Conservation (phyloP, 1,284 basidiomycete genomes). For the Austropuccinia psidii region DNA sequence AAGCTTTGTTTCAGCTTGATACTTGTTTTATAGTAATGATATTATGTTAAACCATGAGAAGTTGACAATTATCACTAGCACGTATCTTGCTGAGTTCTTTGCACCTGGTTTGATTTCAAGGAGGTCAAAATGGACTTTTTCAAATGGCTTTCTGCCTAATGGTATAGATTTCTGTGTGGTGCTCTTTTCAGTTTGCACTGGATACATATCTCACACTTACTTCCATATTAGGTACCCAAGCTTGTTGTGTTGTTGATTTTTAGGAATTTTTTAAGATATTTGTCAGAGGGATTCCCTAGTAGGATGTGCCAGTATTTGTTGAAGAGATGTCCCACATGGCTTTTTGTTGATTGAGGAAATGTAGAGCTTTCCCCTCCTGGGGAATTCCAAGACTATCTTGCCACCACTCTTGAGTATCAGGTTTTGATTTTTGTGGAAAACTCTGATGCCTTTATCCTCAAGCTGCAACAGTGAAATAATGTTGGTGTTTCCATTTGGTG, state of each 20-base stretch:
- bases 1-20: not conserved
- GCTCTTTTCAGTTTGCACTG: not conserved
- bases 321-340: not conserved
- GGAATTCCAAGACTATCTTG: not conserved
- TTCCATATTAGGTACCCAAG: not conserved
- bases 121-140: not conserved
- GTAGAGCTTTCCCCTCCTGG: not conserved
- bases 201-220: slow-evolving; percentile 1
- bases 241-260: not conserved
- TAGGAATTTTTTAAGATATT: not conserved
- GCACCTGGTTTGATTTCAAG: not conserved
- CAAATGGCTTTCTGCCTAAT: not conserved
- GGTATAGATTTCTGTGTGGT: not conserved
- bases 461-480: not conserved
- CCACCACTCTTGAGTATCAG: not conserved
- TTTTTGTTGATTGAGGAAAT: too few species aligned
- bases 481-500: not conserved
- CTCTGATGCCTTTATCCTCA: not conserved
- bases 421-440: not conserved
- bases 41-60: not conserved
- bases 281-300: not conserved
- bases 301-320: not conserved
- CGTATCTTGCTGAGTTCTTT: not conserved
- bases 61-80: not conserved
- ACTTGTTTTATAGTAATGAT: not conserved